Evolutionary conservation across 805 yeast genomes (phyloP).

Genomic region (Ogataea methylovora): DNA sequence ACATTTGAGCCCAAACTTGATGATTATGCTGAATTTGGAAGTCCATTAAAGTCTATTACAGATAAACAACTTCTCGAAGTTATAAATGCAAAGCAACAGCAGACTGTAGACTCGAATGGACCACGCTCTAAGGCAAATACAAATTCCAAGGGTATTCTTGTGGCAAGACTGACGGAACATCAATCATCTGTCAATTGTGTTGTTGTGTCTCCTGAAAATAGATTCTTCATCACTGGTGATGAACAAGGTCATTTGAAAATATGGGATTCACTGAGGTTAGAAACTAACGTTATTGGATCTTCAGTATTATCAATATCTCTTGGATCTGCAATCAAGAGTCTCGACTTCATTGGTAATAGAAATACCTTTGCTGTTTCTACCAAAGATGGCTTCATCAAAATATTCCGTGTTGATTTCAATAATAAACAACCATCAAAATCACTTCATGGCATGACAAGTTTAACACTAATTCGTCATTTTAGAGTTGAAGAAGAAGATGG

Average conservation of each 20-base stretch:
- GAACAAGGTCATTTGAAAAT: constrained; percentile 63
- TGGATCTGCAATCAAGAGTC: constrained; percentile 39
- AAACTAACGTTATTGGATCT: constrained; percentile 48
- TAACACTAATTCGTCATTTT: constrained; percentile 31
- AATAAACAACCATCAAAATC: constrained; percentile 5
- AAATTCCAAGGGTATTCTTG: constrained; percentile 36
- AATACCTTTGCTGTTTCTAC: constrained; percentile 54
- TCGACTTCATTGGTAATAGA: constrained; percentile 45
- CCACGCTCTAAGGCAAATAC: neutral
- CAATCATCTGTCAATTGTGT: constrained; percentile 49
- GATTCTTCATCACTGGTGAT: constrained; percentile 71
- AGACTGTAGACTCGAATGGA: neutral
- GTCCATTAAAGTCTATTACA: constrained; percentile 10
- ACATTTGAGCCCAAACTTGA: constrained; percentile 49
- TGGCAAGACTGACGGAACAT: constrained; percentile 60
- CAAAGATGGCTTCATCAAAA: constrained; percentile 34
- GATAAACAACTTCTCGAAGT: neutral
- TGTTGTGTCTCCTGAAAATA: constrained; percentile 51
- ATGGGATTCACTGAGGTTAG: constrained; percentile 70
- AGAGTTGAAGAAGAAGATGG: constrained; percentile 27
- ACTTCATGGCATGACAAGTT: constrained; percentile 4
- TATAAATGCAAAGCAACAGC: neutral
- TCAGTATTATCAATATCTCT: constrained; percentile 41
- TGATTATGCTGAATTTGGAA: constrained; percentile 67
- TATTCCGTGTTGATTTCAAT: constrained; percentile 31